These are phyloP conservation scores for Cyclocybe aegerita DNA, from an alignment of 768 basidiomycete genomes.

Conservation along the genomic window DNA sequence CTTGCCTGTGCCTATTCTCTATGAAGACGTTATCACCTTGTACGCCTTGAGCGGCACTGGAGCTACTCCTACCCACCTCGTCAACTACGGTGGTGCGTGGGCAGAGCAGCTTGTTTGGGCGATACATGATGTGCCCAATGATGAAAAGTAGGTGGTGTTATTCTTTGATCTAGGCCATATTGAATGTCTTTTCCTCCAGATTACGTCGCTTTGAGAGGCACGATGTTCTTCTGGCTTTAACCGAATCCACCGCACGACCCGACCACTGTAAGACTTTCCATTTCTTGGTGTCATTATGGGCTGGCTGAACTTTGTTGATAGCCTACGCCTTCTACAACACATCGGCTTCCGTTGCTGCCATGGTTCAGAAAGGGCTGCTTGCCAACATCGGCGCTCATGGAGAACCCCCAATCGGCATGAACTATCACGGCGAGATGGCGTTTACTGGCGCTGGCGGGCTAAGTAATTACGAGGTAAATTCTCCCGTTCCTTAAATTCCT, in stretches of 20 bases:
- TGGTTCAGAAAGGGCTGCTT: conserved; percentile 62
- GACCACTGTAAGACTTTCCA: conserved; percentile 44
- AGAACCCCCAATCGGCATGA: conserved; percentile 68
- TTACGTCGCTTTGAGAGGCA: conserved; percentile 65
- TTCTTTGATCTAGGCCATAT: neutral
- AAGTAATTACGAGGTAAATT: conserved; percentile 63
- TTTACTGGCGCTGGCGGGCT: conserved; percentile 65
- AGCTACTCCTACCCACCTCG: conserved; percentile 71
- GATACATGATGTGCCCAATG: conserved; percentile 58
- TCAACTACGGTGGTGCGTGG: conserved; percentile 72
- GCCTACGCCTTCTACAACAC: conserved; percentile 70
- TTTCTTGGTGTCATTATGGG: neutral
- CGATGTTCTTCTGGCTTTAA: conserved; percentile 56
- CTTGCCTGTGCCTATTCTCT: conserved; percentile 61
- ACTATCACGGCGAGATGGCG: conserved; percentile 76
- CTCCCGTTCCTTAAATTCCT: neutral
- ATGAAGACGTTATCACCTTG: conserved; percentile 64
- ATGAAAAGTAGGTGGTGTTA: conserved; percentile 54
- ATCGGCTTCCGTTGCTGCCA: conserved; percentile 63
- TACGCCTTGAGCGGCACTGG: conserved; percentile 70
- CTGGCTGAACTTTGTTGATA: conserved; percentile 21
- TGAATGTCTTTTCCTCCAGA: conserved; percentile 30
- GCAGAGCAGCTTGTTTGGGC: conserved; percentile 76
- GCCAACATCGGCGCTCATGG: conserved; percentile 76
- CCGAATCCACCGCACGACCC: conserved; percentile 63